Evolutionary conservation across 106 monocot genomes (phyloP), one percentile per base, ranked within the genome.

Genomic region (Phalaenopsis equestris): DNA sequence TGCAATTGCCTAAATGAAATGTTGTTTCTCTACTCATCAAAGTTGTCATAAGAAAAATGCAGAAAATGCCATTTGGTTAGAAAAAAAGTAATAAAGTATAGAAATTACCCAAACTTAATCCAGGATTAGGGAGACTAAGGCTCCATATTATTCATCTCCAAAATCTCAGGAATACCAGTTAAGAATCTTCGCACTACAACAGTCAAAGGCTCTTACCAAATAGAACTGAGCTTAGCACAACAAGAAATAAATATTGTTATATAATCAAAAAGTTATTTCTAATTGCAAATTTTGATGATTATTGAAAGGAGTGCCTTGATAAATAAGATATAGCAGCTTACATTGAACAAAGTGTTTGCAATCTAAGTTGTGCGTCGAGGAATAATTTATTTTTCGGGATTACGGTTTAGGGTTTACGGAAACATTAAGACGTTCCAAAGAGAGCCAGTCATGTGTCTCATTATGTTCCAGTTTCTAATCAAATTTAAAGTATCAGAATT

Each of bases 81-180:
- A 3, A 23, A 65, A 65, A n/a, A 17, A 36, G 41, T 56, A 70
- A 56, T 42, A 19, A 41, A 55, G 11, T 6, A 41, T 6, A 42
- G 67, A 58, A 52, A 65, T 10, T 79, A 85, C 81, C 85, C n/a
- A 17, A 30, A 46, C 43, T 37, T 30, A 81, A 19, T 19, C 5
- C 73, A 56, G 75, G 84, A 81, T 78, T 56, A 38, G 58, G 81
- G n/a, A 61, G 17, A 41, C 37, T 46, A 79, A 45, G 67, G 76
- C 75, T 86, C 82, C 82, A 55, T 5, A 43, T 12, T 42, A 67
- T 65, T 76, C 75, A 79, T 80, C 6, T 70, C 56, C 41, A 78
- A 75, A 24, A 46, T 42, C 74, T 43, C 74, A 8, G n/a, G 45
- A 16, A 41, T 23, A 41, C 39, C 52, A 52, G 12, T 52, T 52